Conservation (phyloP, 805 yeast species). For the Ogataea nonfermentans region DNA sequence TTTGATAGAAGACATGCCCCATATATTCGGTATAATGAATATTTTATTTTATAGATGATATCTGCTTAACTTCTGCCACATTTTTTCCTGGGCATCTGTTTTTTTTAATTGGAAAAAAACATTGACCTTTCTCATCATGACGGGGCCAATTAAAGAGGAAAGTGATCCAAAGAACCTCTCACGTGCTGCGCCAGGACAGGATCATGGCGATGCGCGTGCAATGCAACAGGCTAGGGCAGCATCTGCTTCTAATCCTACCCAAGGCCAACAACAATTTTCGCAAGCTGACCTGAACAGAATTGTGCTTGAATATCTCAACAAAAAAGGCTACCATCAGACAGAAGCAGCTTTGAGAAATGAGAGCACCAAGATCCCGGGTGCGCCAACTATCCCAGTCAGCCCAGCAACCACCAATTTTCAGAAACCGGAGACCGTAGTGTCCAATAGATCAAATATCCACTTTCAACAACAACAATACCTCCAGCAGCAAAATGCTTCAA, state of each 20-base stretch:
- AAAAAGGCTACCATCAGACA: conserved; percentile 91
- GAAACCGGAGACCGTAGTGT: conserved; percentile 34
- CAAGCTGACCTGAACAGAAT: conserved; percentile 89
- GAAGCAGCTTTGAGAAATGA: conserved; percentile 94
- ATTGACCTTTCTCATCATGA: conserved; percentile 10
- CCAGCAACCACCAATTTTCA: conserved; percentile 41
- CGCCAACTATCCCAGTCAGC: conserved; percentile 47
- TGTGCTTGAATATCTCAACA: conserved; percentile 87
- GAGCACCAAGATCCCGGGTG: conserved; percentile 56
- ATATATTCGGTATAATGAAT: neutral
- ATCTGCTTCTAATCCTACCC: conserved; percentile 8
- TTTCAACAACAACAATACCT: conserved; percentile 31
- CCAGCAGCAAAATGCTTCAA: conserved; percentile 26
- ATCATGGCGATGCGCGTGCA: conserved; percentile 7
- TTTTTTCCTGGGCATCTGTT: neutral
- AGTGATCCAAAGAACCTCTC: conserved; percentile 10
- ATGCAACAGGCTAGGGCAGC: conserved; percentile 11
- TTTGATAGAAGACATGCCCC: conserved; percentile 17
- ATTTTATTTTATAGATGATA: neutral
- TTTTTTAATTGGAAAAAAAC: conserved; percentile 7
- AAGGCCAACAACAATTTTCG: conserved; percentile 42
- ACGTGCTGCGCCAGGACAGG: conserved; percentile 10
- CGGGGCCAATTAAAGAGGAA: conserved; percentile 20
- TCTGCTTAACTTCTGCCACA: neutral
- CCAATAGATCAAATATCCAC: conserved; percentile 35